Base-by-base conservation (phyloP, 1,139 yeast species). In the Sugiyamaella japonica region DNA sequence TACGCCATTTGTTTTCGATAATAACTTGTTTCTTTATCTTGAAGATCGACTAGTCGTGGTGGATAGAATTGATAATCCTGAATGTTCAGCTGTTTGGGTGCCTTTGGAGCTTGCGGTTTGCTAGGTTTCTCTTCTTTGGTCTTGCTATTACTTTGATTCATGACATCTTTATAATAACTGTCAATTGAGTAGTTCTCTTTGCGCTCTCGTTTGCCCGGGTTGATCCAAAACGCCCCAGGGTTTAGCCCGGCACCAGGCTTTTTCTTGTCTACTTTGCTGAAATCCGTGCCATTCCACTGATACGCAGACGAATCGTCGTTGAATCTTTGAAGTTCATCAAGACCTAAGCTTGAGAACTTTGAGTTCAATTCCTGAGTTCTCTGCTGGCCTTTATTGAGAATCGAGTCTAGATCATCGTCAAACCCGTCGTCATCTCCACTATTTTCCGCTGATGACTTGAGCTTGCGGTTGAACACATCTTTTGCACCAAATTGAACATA, bases 401-500 rank as follows among this genome's bases (percentile, higher is more conserved):
- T 85, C 0, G 79, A 83, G 52, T 91, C 99, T 60, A 93, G 85
- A 67, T 90, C 96, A 57, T 83, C 83, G 54, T 85, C 88, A 36
- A 81, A 76, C 1, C 39, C 39, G n/a, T 15, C 43, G 70, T 53
- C 49, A 47, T 63, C 16, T 68, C 65, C 39, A 70, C 53, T 32
- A 31, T 52, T 49, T 43, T 63, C 15, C 68, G 66, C 54, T 20
- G 47, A 52, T 16, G 45, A 32, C 13, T 40, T 40, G 16, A 67
- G 66, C 16, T 65, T 66, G 64, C 76, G 70, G 23, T 78, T 73
- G 67, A 93, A 86, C 6, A 93, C 95, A 55, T 85, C 84, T 63
- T 88, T 86, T 1, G 98, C 99, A 61, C 99, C 99, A 69, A 89
- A 97, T 69, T 93, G 97, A 70, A 93, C 93, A 98, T 93, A 93